A percentile compares a stretch with the other conserved stretches of the same genome.
These are phyloP conservation scores for Psilocybe cubensis DNA, from an alignment of 768 basidiomycete species.

Conservation along the genomic window DNA sequence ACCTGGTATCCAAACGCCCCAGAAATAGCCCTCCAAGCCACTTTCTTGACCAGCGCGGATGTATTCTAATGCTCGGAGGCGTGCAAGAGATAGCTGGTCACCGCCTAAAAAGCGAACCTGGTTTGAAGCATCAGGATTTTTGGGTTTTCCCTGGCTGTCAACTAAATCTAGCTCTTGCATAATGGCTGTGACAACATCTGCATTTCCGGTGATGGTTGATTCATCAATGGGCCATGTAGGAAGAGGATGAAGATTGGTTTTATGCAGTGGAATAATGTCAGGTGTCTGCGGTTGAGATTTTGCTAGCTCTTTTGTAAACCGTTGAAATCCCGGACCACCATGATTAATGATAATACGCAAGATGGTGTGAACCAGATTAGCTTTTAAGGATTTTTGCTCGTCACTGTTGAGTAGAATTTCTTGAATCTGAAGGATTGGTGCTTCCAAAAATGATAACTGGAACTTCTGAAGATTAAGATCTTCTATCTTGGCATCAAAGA, in stretches of 20 bases:
- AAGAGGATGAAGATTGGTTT: slow-evolving; percentile 30
- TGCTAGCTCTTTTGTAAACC: slow-evolving; percentile 23
- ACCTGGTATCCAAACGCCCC: slow-evolving; percentile 32
- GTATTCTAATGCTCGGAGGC: slow-evolving; percentile 29
- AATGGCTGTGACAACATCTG: slow-evolving; percentile 32
- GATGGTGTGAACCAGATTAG: slow-evolving; percentile 26
- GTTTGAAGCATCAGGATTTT: neutral
- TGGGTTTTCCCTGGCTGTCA: slow-evolving; percentile 12
- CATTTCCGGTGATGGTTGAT: slow-evolving; percentile 36
- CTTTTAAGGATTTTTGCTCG: slow-evolving; percentile 19
- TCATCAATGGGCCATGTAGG: slow-evolving; percentile 41
- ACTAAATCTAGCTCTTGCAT: slow-evolving; percentile 27
- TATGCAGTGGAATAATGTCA: slow-evolving; percentile 30
- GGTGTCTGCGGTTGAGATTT: slow-evolving; percentile 18
- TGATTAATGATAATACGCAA: slow-evolving; percentile 31
- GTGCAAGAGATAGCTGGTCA: slow-evolving; percentile 41
- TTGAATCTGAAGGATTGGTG: slow-evolving; percentile 22
- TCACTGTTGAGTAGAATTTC: slow-evolving; percentile 30
- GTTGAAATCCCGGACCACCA: slow-evolving; percentile 31
- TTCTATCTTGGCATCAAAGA: slow-evolving; percentile 25
- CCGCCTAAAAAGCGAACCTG: slow-evolving; percentile 24
- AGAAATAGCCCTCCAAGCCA: slow-evolving; percentile 23
- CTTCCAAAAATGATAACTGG: slow-evolving; percentile 20
- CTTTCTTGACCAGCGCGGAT: slow-evolving; percentile 35
- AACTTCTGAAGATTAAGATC: slow-evolving; percentile 28